These are phyloP conservation scores for Pholiota microspora DNA, from an alignment of 768 basidiomycete species.

Conservation along the genomic window DNA sequence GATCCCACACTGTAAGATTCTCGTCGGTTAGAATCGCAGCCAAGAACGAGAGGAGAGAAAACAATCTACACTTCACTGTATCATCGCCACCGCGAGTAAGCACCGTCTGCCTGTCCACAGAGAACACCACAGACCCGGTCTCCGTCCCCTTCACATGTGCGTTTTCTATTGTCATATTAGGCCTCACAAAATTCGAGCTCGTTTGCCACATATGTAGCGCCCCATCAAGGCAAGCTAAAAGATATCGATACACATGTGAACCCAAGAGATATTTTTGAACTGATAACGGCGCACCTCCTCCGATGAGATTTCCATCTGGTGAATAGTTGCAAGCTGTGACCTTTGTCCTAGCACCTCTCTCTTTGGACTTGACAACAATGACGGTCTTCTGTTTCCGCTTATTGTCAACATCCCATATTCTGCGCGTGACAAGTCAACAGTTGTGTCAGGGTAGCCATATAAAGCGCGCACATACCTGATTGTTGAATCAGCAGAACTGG, in stretches of 20 bases:
- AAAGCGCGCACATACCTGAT: conserved; percentile 57
- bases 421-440: conserved; percentile 24
- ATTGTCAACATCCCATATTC: conserved; percentile 94
- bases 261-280: conserved; percentile 9
- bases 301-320: conserved; percentile 84
- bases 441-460: background rate
- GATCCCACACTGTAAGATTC: conserved; percentile 84
- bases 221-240: conserved; percentile 83
- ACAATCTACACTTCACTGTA: conserved; percentile 87
- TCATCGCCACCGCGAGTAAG: conserved; percentile 93
- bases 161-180: conserved; percentile 80
- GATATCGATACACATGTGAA: conserved; percentile 16
- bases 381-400: conserved; percentile 93
- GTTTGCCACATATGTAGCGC: conserved; percentile 93
- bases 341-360: conserved; percentile 91
- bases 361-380: conserved; percentile 96
- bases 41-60: conserved; percentile 10
- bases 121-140: conserved; percentile 85
- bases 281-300: conserved; percentile 60
- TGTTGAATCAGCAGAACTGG: conserved; percentile 93
- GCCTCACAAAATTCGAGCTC: conserved; percentile 89
- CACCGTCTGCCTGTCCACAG: conserved; percentile 82
- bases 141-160: conserved; percentile 88
- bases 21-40: conserved; percentile 6
- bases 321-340: conserved; percentile 87